Conservation (phyloP, 768 basidiomycete genomes). For the Gautieria morchelliformis region DNA sequence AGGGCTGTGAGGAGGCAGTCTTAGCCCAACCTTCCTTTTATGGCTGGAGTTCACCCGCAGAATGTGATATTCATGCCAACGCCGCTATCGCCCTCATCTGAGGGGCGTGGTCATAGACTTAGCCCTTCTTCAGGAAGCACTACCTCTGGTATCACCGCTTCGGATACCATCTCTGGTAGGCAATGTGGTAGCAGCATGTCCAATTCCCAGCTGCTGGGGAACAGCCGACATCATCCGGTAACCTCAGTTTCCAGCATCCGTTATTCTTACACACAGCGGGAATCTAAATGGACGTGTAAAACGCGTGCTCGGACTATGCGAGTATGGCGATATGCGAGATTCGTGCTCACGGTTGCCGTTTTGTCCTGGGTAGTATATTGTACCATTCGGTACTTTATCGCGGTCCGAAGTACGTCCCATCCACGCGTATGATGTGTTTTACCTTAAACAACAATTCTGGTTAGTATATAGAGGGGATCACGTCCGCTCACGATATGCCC, state of each 20-base stretch:
- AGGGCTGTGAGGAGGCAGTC: neutral
- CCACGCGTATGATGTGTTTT: conserved; percentile 15
- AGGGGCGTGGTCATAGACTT: neutral
- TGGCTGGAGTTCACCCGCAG: conserved; percentile 55
- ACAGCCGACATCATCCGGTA: neutral
- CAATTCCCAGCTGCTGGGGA: conserved; percentile 14
- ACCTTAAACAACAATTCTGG: neutral
- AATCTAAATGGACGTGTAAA: neutral
- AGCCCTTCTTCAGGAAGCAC: conserved; percentile 12
- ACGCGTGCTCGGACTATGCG: neutral
- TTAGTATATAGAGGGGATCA: conserved; percentile 4
- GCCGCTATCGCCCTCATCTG: conserved; percentile 10
- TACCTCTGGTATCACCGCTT: conserved; percentile 22
- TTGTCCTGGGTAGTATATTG: conserved; percentile 52
- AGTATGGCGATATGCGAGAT: neutral
- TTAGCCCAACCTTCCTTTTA: conserved; percentile 15
- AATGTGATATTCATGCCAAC: conserved; percentile 39
- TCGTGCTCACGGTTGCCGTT: neutral
- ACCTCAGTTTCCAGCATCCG: conserved; percentile 10
- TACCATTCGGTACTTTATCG: conserved; percentile 55
- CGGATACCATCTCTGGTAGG: conserved; percentile 18
- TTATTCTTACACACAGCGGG: conserved; percentile 13
- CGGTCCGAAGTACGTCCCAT: conserved; percentile 33
- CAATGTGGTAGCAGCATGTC: conserved; percentile 22
- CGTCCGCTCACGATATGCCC: conserved; percentile 31